A percentile compares a stretch with the other conserved stretches of the same genome.
These are phyloP conservation scores for Flaveria sonorensis DNA, from an alignment of 129 eudicot species.

Conservation along the genomic window DNA sequence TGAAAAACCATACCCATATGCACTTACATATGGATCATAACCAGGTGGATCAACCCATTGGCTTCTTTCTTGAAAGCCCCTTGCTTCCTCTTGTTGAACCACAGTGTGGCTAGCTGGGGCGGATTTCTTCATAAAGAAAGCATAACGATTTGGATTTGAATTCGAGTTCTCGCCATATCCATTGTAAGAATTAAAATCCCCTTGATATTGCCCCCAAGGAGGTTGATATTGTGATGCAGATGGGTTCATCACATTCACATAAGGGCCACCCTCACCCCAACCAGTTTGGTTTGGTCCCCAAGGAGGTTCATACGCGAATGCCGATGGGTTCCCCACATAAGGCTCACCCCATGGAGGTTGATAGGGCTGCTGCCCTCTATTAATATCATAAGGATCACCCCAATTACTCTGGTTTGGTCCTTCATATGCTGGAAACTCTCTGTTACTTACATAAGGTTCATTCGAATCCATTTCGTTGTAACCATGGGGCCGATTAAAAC, in stretches of 20 bases:
- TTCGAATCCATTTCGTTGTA: slow-evolving; percentile 22
- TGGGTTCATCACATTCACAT: slow-evolving; percentile 14
- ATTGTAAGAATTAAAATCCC: slow-evolving; percentile 30
- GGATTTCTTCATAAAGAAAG: slow-evolving; percentile 70
- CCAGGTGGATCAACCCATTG: slow-evolving; percentile 37
- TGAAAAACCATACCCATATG: slow-evolving; percentile 55
- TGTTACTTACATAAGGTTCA: slow-evolving; percentile 33
- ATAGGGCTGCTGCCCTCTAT: slow-evolving; percentile 24
- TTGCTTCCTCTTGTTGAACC: slow-evolving; percentile 59
- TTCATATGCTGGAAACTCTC: neutral
- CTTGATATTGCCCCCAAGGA: slow-evolving; percentile 33
- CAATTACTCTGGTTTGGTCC: slow-evolving; percentile 20
- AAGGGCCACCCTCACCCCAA: slow-evolving; percentile 13
- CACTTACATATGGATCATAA: slow-evolving; percentile 44
- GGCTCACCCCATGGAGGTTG: slow-evolving; percentile 31
- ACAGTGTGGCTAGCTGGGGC: slow-evolving; percentile 68
- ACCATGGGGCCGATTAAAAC: slow-evolving; percentile 17
- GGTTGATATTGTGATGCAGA: slow-evolving; percentile 7
- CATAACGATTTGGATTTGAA: slow-evolving; percentile 40
- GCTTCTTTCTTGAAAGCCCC: slow-evolving; percentile 36
- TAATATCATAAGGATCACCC: slow-evolving; percentile 16
- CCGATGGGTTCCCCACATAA: slow-evolving; percentile 33
- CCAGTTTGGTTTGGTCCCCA: slow-evolving; percentile 9
- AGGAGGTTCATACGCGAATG: slow-evolving; percentile 34
- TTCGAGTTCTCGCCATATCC: slow-evolving; percentile 33